These are phyloP conservation scores for Globisporangium yorkense DNA, from an alignment of 352 stramenopile species.

Conservation along the genomic window DNA sequence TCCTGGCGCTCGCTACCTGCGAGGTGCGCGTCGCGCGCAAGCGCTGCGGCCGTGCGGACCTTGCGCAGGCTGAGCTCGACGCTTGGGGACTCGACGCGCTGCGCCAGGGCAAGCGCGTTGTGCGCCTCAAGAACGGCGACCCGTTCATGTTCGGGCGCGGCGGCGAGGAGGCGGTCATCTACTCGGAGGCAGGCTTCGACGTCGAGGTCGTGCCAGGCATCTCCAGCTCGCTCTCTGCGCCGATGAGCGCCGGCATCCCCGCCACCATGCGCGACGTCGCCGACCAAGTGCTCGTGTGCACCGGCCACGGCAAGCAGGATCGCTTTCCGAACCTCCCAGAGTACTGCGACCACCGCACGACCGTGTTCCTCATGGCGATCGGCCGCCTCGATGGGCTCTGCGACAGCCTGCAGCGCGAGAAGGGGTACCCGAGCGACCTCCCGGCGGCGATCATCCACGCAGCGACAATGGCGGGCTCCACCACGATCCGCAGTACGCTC, in stretches of 20 bases:
- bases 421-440: conserved; percentile 87
- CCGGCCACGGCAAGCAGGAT: conserved; percentile 91
- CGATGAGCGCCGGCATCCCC: conserved; percentile 91
- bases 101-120: conserved; percentile 85
- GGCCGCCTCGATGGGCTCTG: conserved; percentile 89
- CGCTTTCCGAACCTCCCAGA: conserved; percentile 90
- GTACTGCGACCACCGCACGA: conserved; percentile 94
- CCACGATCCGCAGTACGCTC: conserved; percentile 86
- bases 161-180: conserved; percentile 90
- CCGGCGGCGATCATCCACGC: conserved; percentile 92
- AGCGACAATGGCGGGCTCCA: conserved; percentile 87
- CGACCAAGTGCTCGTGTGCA: conserved; percentile 92
- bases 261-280: conserved; percentile 94
- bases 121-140: conserved; percentile 97
- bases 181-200: conserved; percentile 71
- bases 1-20: conserved; percentile 86
- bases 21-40: conserved; percentile 93
- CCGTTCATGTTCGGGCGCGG: conserved; percentile 96
- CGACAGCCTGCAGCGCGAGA: conserved; percentile 62
- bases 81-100: conserved; percentile 89
- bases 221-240: conserved; percentile 93
- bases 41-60: conserved; percentile 91
- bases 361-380: conserved; percentile 98
- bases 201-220: conserved; percentile 89
- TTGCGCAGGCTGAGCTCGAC: conserved; percentile 93